phyloP scores from a whole-genome alignment of 495 filamentous ascomycete species.

The Chaetomium fimeti region DNA sequence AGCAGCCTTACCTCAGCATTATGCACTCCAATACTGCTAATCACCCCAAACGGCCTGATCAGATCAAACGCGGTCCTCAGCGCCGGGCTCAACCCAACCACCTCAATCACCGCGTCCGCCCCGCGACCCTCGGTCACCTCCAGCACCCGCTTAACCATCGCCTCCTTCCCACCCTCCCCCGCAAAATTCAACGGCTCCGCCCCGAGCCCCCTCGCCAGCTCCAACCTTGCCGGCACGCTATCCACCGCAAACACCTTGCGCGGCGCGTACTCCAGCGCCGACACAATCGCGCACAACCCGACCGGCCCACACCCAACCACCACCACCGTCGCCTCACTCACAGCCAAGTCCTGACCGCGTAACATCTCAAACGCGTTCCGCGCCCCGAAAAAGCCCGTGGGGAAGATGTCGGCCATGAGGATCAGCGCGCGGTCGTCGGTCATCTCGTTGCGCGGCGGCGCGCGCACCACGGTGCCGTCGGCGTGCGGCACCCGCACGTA shows the following conservation, averaged over 20 bases:
- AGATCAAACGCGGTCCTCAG: constrained; percentile 81
- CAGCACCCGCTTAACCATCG: constrained; percentile 65
- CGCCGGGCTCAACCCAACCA: constrained; percentile 83
- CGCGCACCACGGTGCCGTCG: constrained; percentile 75
- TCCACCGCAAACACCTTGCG: constrained; percentile 85
- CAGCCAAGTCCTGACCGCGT: constrained; percentile 50
- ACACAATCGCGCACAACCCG: constrained; percentile 83
- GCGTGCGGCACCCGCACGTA: constrained; percentile 85
- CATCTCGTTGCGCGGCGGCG: constrained; percentile 71
- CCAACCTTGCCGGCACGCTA: constrained; percentile 72
- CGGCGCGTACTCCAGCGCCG: constrained; percentile 75
- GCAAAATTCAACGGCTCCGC: constrained; percentile 85
- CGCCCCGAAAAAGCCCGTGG: constrained; percentile 90
- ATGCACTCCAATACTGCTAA: constrained; percentile 89
- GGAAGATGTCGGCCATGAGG: constrained; percentile 87
- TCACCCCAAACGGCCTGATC: constrained; percentile 80
- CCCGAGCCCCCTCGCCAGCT: constrained; percentile 72
- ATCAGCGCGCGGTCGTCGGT: constrained; percentile 69
- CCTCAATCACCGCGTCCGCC: constrained; percentile 88
- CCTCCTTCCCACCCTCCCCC: constrained; percentile 54
- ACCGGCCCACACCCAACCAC: constrained; percentile 88
- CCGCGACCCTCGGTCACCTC: constrained; percentile 81
- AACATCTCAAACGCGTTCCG: constrained; percentile 72
- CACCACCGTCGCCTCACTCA: constrained; percentile 69
- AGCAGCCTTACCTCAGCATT: constrained; percentile 67